Percentiles rank a stretch among this genome's conserved stretches.
These are phyloP conservation scores for Penicillium oxalicum DNA, from an alignment of 2,329 filamentous ascomycete genomes.

Conservation along the genomic window DNA sequence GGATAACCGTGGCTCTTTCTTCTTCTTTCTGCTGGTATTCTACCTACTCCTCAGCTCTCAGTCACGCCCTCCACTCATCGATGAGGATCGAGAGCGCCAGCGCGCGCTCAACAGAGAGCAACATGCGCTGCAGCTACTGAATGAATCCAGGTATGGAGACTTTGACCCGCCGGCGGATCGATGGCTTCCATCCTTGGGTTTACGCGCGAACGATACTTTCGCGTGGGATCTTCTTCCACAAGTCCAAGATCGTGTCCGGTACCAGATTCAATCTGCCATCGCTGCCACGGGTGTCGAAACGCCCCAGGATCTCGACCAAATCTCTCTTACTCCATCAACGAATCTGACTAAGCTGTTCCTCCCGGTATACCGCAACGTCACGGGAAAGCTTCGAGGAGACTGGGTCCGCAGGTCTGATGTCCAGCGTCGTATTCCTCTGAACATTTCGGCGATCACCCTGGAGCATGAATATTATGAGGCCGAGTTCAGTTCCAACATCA, in stretches of 20 bases:
- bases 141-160: constrained; percentile 48
- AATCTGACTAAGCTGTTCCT: constrained; percentile 39
- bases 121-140: constrained; percentile 45
- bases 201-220: constrained; percentile 66
- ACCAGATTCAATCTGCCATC: constrained; percentile 43
- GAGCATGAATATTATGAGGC: constrained; percentile 60
- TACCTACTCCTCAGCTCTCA: constrained; percentile 51
- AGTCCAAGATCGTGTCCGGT: constrained; percentile 60
- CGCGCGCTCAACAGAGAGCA: constrained; percentile 48
- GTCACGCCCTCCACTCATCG: constrained; percentile 35
- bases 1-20: constrained; percentile 44
- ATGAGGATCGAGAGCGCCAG: constrained; percentile 42
- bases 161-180: constrained; percentile 42
- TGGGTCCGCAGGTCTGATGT: constrained; percentile 59
- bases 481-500: constrained; percentile 75
- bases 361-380: constrained; percentile 70
- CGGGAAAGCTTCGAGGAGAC: constrained; percentile 68
- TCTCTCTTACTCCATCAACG: constrained; percentile 21
- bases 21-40: constrained; percentile 48
- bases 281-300: constrained; percentile 28
- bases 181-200: constrained; percentile 69
- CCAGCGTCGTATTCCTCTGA: constrained; percentile 48
- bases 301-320: constrained; percentile 24
- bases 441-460: constrained; percentile 60
- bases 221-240: constrained; percentile 67